Evolutionary conservation across 345 rosid species (phyloP).

Genomic region (Linum usitatissimum): DNA sequence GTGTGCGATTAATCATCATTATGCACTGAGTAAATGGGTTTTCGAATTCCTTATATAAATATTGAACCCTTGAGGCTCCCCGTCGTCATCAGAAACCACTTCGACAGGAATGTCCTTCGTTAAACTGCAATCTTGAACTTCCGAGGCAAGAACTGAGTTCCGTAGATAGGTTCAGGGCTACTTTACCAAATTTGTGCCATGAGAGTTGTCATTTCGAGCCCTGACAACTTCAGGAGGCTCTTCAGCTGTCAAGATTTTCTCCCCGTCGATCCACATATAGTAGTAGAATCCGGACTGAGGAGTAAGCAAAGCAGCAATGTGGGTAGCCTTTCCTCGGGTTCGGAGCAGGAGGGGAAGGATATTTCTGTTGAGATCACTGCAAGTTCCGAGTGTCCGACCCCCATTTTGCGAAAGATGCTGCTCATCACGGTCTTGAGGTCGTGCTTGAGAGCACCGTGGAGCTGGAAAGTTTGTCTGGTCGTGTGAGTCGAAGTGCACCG

Average conservation of each 20-base stretch:
- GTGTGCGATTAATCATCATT: too few species aligned
- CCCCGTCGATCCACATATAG: slow-evolving; percentile 95
- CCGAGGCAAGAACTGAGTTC: slow-evolving; percentile 94
- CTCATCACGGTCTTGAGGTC: slow-evolving; percentile 92
- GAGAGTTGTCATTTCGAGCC: slow-evolving; percentile 87
- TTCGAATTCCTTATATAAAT: slow-evolving; percentile 46
- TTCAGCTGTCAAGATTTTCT: slow-evolving; percentile 73
- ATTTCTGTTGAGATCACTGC: slow-evolving; percentile 94
- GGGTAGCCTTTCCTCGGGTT: slow-evolving; percentile 55
- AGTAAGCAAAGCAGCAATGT: slow-evolving; percentile 75
- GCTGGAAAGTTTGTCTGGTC: slow-evolving; percentile 95
- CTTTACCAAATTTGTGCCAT: slow-evolving; percentile 88
- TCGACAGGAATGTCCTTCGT: slow-evolving; percentile 84
- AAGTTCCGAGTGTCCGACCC: slow-evolving; percentile 92
- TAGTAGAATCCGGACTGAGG: slow-evolving; percentile 97
- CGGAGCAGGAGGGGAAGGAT: slow-evolving; percentile 93
- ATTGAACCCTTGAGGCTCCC: slow-evolving; percentile 90
- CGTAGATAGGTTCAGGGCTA: slow-evolving; percentile 90
- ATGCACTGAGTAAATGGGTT: too few species aligned
- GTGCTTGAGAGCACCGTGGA: slow-evolving; percentile 89
- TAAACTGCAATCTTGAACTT: slow-evolving; percentile 92
- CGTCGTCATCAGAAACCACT: slow-evolving; percentile 69
- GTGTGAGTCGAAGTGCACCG: slow-evolving; percentile 80
- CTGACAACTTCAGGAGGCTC: slow-evolving; percentile 72
- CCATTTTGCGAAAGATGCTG: slow-evolving; percentile 60